These are phyloP conservation scores for Talaromyces sp. DNA, from an alignment of 2,329 filamentous ascomycete genomes.

Conservation along the genomic window DNA sequence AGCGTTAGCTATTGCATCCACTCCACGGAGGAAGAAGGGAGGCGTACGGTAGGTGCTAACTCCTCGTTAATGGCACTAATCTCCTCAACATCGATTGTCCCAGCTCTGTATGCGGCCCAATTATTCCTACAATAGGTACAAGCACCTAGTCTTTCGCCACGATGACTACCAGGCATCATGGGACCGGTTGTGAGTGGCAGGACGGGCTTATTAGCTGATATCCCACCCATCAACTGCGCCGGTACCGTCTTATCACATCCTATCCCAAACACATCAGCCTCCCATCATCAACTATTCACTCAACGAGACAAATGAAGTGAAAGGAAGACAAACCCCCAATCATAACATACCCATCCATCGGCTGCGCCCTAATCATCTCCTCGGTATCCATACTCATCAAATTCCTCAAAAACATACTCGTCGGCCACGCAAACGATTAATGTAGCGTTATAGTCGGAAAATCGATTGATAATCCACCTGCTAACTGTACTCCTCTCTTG, in stretches of 20 bases:
- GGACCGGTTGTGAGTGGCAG: constrained; percentile 69
- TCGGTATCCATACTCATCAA: constrained; percentile 79
- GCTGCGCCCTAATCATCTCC: constrained; percentile 73
- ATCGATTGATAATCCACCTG: constrained; percentile 67
- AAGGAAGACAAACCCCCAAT: constrained; percentile 58
- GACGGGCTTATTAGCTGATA: constrained; percentile 71
- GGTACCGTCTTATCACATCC: constrained; percentile 74
- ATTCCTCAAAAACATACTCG: constrained; percentile 73
- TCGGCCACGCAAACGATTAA: constrained; percentile 67
- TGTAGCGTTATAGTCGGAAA: constrained; percentile 73
- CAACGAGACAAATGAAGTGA: too few species aligned
- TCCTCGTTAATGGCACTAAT: constrained; percentile 70
- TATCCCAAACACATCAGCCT: constrained; percentile 30
- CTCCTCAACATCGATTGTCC: constrained; percentile 68
- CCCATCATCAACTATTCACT: background rate
- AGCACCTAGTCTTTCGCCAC: constrained; percentile 64
- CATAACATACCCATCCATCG: constrained; percentile 65
- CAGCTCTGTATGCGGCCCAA: constrained; percentile 68
- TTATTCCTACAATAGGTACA: constrained; percentile 74
- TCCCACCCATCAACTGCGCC: constrained; percentile 72
- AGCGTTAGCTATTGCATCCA: background rate
- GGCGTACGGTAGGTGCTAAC: constrained; percentile 64
- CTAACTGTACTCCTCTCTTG: constrained; percentile 66
- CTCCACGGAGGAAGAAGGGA: too few species aligned
- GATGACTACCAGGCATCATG: constrained; percentile 71